phyloP scores from a whole-genome alignment of 441 rosid genomes.

The Corymbia calophylla region DNA sequence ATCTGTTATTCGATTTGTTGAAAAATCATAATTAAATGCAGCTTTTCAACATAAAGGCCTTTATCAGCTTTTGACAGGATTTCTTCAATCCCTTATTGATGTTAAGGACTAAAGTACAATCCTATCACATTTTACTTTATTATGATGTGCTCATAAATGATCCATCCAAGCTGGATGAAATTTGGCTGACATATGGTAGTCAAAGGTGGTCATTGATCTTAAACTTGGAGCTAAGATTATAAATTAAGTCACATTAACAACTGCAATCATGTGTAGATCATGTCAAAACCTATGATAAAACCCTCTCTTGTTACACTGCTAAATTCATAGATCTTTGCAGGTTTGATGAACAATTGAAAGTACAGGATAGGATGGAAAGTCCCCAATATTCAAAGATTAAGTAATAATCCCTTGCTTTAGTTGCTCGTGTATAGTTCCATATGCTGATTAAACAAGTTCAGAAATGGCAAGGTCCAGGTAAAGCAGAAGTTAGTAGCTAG shows the following conservation, averaged over 20 bases:
- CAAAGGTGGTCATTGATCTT: not conserved
- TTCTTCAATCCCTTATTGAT: not conserved
- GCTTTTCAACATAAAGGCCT: not conserved
- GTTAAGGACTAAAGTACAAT: not conserved
- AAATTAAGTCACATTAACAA: not conserved
- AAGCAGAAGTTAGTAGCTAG: not conserved
- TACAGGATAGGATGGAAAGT: not conserved
- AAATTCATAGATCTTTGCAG: not conserved
- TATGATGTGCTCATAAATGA: not conserved
- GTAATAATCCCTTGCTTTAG: not conserved
- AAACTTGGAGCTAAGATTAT: not conserved
- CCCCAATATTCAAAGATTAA: not conserved
- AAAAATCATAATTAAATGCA: not conserved
- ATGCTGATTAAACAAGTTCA: not conserved
- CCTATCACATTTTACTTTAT: not conserved
- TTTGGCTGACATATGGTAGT: not conserved
- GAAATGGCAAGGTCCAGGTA: not conserved
- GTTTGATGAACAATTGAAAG: not conserved
- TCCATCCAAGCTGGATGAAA: not conserved
- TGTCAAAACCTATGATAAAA: too few species aligned
- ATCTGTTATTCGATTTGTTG: not conserved
- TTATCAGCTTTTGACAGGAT: not conserved
- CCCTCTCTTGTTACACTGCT: not conserved
- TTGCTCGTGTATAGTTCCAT: not conserved
- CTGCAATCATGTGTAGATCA: not conserved